These are phyloP conservation scores for Trichomonas tenax DNA, from an alignment of 208 protist genomes.

Conservation along the genomic window DNA sequence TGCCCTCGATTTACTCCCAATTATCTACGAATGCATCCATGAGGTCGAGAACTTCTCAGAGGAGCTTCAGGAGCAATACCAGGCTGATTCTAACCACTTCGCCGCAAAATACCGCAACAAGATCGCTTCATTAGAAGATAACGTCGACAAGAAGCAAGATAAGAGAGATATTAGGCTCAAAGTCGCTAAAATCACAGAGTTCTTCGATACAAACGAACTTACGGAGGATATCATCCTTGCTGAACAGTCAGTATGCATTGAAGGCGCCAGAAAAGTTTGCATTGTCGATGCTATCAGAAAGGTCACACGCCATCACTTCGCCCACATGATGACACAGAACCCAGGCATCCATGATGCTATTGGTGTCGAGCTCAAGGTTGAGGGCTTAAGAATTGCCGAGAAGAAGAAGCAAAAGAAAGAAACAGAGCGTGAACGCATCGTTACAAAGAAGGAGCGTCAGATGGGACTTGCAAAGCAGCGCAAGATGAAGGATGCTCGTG, in stretches of 20 bases:
- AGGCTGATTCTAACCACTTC: not conserved
- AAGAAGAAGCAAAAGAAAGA: constrained; percentile 2
- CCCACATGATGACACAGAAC: not conserved
- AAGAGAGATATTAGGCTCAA: not conserved
- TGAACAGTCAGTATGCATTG: not conserved
- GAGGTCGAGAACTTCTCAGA: not conserved
- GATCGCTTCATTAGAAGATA: not conserved
- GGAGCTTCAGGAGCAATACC: not conserved
- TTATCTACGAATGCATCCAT: not conserved
- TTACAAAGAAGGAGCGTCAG: not conserved
- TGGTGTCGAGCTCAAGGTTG: not conserved
- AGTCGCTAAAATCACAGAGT: not conserved
- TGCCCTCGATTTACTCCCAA: not conserved
- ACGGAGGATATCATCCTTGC: not conserved
- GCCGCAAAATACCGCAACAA: not conserved
- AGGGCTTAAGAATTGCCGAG: not conserved
- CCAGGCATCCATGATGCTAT: not conserved
- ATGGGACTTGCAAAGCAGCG: not conserved
- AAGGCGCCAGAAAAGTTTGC: not conserved
- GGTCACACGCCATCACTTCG: not conserved
- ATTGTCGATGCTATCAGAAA: not conserved
- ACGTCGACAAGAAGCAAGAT: not conserved
- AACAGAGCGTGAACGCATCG: not conserved
- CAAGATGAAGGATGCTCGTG: not conserved
- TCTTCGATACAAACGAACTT: not conserved